These are phyloP conservation scores for Benincasa hispida DNA, from an alignment of 306 rosid genomes.

Conservation along the genomic window DNA sequence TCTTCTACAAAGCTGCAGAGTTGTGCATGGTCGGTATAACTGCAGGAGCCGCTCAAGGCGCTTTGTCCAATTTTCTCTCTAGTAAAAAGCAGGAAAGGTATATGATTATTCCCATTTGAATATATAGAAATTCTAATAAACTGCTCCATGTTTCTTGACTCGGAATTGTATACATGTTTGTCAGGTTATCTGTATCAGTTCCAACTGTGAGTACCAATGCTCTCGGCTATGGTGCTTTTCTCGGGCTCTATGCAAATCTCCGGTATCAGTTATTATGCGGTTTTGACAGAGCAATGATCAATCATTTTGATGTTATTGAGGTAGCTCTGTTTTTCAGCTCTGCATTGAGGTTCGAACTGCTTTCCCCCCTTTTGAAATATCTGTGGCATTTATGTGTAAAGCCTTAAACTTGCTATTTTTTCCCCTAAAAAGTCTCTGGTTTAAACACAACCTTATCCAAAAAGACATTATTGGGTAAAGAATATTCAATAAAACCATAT, in stretches of 20 bases:
- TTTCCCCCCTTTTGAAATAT: neutral
- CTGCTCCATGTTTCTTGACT: neutral
- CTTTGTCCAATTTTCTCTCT: constrained; percentile 54
- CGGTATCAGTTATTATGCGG: constrained; percentile 91
- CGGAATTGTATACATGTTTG: constrained; percentile 7
- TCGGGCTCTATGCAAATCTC: constrained; percentile 89
- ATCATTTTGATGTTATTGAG: constrained; percentile 90
- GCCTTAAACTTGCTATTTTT: neutral
- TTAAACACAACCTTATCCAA: neutral
- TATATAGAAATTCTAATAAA: neutral
- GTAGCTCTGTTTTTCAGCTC: constrained; percentile 82
- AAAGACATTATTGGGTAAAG: neutral
- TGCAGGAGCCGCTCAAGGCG: constrained; percentile 88
- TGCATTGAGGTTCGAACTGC: constrained; percentile 50
- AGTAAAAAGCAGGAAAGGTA: constrained; percentile 81
- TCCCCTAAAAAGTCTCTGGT: neutral
- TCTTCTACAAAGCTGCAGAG: constrained; percentile 97
- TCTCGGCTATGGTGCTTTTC: constrained; percentile 93
- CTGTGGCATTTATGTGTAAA: neutral
- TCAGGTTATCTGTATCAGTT: constrained; percentile 82
- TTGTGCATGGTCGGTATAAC: constrained; percentile 90
- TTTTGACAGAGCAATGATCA: constrained; percentile 71
- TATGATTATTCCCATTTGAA: neutral
- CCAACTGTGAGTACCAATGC: constrained; percentile 76
- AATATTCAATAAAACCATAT: neutral